Evolutionary conservation across 495 filamentous ascomycete species (phyloP), one percentile per base, ranked within the genome.

Genomic region (Penicillium macrosclerotiorum): DNA sequence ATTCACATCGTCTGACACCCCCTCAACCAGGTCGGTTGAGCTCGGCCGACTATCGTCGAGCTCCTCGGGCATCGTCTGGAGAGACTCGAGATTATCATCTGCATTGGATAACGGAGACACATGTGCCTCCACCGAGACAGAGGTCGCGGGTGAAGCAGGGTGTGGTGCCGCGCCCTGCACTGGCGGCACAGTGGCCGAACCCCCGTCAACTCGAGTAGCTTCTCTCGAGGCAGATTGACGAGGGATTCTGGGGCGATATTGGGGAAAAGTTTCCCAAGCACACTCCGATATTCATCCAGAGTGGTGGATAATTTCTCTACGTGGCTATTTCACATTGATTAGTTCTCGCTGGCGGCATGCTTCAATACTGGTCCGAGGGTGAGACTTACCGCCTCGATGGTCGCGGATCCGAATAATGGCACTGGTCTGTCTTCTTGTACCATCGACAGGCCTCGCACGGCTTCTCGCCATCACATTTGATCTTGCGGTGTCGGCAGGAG

Each of bases 1-100:
- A 59, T 90, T 90, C 37, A 92, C 85, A 63, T 92, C 88, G 62
- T 92, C 88, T 0, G 85, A 82, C 47, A 90, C 83, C 37, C 72
- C 77, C 22, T 84, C 82, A 34, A 87, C 76, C 17, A 77, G 65
- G 42, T 83, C 81, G 14, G 39, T 41, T 37, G 42, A 54, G 37
- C 46, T 54, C 14, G 53, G 33, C 8, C 60, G 59, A 11, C 47
- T 51, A 24, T 67, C 61, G 5, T 48, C 52, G 3, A 55, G 49
- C 23, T 70, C 66, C 30, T 70, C 68, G 0, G 70, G 70, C 57
- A 74, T 72, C 4, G 50, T 63, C 37, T 74, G 70, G 2, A 74
- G 49, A 6, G 67, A 60, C 32, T 72, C 70, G 19, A 74, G 59
- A 13, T 69, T 70, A 24, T 64, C 67, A 47, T 71, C 65, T 33